Evolutionary conservation across 495 filamentous ascomycete genomes (phyloP).

Genomic region (Staphylotrichum tortipilum): DNA sequence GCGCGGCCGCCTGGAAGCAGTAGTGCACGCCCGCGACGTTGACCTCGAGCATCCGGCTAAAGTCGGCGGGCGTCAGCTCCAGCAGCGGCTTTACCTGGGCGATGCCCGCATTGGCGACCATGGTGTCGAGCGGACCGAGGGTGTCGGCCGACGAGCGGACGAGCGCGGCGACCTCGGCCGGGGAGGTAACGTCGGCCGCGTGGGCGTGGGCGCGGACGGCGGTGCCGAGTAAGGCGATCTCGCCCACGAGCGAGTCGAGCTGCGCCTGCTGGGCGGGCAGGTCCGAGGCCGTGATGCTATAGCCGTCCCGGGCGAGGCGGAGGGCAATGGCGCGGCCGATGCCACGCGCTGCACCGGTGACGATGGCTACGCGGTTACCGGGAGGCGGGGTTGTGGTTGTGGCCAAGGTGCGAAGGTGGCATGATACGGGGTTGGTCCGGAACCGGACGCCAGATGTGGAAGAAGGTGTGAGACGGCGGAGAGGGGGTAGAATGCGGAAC

Average conservation of each 20-base stretch:
- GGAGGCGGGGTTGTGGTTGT: background rate
- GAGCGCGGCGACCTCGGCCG: constrained; percentile 40
- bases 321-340: constrained; percentile 55
- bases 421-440: background rate
- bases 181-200: constrained; percentile 48
- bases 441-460: too few species aligned
- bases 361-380: constrained; percentile 34
- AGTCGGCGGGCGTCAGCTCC: constrained; percentile 43
- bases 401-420: background rate
- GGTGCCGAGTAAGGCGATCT: constrained; percentile 40
- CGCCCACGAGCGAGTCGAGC: constrained; percentile 40
- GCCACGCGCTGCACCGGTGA: constrained; percentile 50
- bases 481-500: background rate
- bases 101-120: constrained; percentile 57
- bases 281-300: constrained; percentile 54
- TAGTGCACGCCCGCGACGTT: constrained; percentile 53
- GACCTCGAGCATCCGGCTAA: constrained; percentile 42
- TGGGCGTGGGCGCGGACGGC: constrained; percentile 30
- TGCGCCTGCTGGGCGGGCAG: constrained; percentile 36
- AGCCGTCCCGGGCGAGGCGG: constrained; percentile 51
- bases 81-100: constrained; percentile 45
- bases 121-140: constrained; percentile 48
- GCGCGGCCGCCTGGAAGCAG: constrained; percentile 46
- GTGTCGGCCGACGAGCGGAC: constrained; percentile 36
- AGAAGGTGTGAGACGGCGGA: background rate